These are phyloP conservation scores for Epicoccum nigrum DNA, from an alignment of 2,329 filamentous ascomycete genomes.

Conservation along the genomic window DNA sequence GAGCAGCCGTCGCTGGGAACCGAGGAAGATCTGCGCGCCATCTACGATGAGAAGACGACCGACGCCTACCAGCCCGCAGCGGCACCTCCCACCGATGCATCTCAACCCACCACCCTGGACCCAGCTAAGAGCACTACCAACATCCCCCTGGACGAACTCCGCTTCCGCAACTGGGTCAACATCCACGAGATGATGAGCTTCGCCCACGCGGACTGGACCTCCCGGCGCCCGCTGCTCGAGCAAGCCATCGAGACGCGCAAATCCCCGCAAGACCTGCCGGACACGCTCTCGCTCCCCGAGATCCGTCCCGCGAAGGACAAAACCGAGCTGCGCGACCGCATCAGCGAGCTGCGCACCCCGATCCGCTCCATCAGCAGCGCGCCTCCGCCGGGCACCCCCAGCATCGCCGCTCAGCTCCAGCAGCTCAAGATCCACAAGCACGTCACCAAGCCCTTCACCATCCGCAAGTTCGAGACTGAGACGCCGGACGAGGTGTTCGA, in stretches of 20 bases:
- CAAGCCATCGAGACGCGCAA: slow-evolving; percentile 17
- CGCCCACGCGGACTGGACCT: slow-evolving; percentile 36
- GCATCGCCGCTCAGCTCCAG: neutral
- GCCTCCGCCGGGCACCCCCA: neutral
- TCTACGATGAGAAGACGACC: slow-evolving; percentile 55
- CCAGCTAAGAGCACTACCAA: slow-evolving; percentile 43
- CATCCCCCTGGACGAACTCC: slow-evolving; percentile 52
- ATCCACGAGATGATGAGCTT: slow-evolving; percentile 54
- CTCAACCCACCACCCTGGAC: slow-evolving; percentile 1
- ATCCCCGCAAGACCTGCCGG: slow-evolving; percentile 3
- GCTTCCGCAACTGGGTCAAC: slow-evolving; percentile 58
- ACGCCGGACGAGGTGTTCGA: neutral
- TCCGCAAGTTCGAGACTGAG: neutral
- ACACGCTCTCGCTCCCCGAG: neutral
- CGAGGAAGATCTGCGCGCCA: slow-evolving; percentile 38
- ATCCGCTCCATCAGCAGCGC: slow-evolving; percentile 9
- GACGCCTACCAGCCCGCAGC: slow-evolving; percentile 44
- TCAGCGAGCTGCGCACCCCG: slow-evolving; percentile 5
- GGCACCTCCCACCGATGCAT: slow-evolving; percentile 9
- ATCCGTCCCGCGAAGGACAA: neutral
- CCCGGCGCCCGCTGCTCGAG: slow-evolving; percentile 9
- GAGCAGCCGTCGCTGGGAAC: slow-evolving; percentile 26
- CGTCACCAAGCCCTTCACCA: neutral
- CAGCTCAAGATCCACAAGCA: slow-evolving; percentile 12
- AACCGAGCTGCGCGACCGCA: neutral